A percentile compares a stretch with the other conserved stretches of the same genome.
phyloP scores from a whole-genome alignment of 2,329 filamentous ascomycete species.

The Tolypocladium tropicale region DNA sequence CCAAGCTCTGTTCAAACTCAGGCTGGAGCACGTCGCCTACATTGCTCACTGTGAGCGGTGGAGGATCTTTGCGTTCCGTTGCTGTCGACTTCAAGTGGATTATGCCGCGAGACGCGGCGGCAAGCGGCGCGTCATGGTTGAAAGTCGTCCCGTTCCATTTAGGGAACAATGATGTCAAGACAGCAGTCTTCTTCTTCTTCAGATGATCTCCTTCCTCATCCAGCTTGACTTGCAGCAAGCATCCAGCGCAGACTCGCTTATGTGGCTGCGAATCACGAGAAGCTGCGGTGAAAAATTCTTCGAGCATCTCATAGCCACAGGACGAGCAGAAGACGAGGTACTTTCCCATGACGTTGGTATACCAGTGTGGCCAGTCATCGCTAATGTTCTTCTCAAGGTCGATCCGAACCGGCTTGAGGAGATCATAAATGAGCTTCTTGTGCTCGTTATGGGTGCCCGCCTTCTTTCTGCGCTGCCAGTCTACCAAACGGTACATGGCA shows the following conservation, averaged over 20 bases:
- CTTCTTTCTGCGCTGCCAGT: conserved; percentile 5
- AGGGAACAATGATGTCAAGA: conserved; percentile 14
- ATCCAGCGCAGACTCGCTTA: conserved; percentile 17
- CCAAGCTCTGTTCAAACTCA: conserved; percentile 1
- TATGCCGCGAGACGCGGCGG: conserved; percentile 6
- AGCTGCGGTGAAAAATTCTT: conserved; percentile 17
- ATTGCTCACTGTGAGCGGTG: conserved; percentile 1
- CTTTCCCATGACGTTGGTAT: conserved; percentile 13
- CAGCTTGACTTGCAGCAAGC: conserved; percentile 14
- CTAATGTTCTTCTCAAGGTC: conserved; percentile 11
- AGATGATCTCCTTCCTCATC: conserved; percentile 21
- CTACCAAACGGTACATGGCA: conserved; percentile 18
- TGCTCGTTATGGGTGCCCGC: not conserved
- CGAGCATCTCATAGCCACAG: conserved; percentile 21
- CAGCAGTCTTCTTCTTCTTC: conserved; percentile 8
- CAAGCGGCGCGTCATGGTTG: conserved; percentile 21
- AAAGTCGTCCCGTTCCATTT: conserved; percentile 13
- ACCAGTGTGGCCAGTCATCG: conserved; percentile 13
- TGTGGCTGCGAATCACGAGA: conserved; percentile 4
- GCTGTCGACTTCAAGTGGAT: conserved; percentile 10
- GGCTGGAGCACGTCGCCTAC: conserved; percentile 7
- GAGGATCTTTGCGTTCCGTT: conserved; percentile 2
- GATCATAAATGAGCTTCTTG: conserved; percentile 17
- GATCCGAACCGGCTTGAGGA: conserved; percentile 20
- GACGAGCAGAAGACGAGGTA: conserved; percentile 19